Base-by-base conservation (phyloP, 352 stramenopile genomes). In the Phytopythium mirpurense region DNA sequence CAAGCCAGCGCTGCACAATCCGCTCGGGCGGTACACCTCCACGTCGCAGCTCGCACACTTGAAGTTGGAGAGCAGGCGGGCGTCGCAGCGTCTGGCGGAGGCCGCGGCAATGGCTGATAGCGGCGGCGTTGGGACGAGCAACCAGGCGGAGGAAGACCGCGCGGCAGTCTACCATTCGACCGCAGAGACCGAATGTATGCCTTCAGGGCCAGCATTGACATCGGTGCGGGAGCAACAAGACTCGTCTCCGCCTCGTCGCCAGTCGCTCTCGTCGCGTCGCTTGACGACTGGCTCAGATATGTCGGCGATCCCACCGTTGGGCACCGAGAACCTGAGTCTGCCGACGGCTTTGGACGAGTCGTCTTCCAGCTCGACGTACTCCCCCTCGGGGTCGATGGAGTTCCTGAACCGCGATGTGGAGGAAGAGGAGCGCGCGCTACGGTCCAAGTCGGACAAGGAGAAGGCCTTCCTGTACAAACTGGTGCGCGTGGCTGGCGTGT, bases 381-480 rank as follows among this genome's bases (percentile, higher is more conserved):
- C 68, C 15, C 47, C 68, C 5, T 43, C 65, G 10, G 53, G 58
- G n/a, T 83, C 70, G 4, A 73, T 78, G 42, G 54, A 81, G 34
- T 91, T 89, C 58, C 52, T 91, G 0, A 69, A 70, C 29, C 80
- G 77, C 37, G 72, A 87, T 31, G 56, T 79, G 2, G 68, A 83
- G 46, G 70, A 88, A 36, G 76, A 88, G 44, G 74, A 89, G 50
- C 65, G 65, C 26, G 71, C 67, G n/a, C 62, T 77, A 24, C 68
- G 65, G 3, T 64, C 71, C 47, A 84, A 83, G 59, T 86, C 76
- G 16, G 78, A 86, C 35, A 72, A 55, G 29, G 74, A 88, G 35
- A 70, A 71, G 16, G 74, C 74, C 21, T 85, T 70, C 45, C 56
- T 91, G 40, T 91, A 87, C 76, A 89, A 91, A 42, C 87, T 87